These are phyloP conservation scores for Hymenoscyphus scutula DNA, from an alignment of 2,329 filamentous ascomycete genomes.

Conservation along the genomic window DNA sequence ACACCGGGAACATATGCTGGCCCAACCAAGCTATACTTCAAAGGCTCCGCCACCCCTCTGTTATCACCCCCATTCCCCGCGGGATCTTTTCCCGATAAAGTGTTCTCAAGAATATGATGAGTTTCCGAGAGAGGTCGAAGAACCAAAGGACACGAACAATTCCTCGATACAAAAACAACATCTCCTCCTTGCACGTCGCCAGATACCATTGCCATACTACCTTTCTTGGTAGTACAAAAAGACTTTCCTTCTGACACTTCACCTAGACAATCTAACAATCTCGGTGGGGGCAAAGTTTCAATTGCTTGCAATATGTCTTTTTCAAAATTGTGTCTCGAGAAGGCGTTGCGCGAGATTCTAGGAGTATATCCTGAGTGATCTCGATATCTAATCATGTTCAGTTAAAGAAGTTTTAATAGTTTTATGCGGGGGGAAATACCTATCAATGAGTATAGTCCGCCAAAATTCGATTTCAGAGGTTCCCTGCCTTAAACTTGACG, in stretches of 20 bases:
- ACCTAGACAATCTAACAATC: neutral
- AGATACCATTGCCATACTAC: neutral
- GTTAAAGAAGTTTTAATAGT: neutral
- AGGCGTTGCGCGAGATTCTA: neutral
- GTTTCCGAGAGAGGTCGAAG: neutral
- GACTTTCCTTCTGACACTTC: neutral
- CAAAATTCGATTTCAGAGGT: neutral
- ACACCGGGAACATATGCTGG: neutral
- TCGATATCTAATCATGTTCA: neutral
- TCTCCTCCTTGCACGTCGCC: neutral
- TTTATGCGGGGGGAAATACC: neutral
- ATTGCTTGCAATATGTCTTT: neutral
- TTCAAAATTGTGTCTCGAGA: neutral
- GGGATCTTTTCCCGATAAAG: no score
- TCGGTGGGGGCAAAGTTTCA: neutral
- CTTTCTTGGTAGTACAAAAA: neutral
- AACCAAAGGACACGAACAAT: neutral
- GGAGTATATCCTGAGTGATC: neutral
- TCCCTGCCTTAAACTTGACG: neutral
- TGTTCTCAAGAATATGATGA: neutral
- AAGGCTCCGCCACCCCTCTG: neutral
- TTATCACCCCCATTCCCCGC: no score
- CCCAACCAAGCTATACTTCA: neutral
- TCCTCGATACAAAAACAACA: neutral
- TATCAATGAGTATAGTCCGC: neutral